These are phyloP conservation scores for Neospora caninum DNA, from an alignment of 169 alveolate genomes.

Conservation along the genomic window DNA sequence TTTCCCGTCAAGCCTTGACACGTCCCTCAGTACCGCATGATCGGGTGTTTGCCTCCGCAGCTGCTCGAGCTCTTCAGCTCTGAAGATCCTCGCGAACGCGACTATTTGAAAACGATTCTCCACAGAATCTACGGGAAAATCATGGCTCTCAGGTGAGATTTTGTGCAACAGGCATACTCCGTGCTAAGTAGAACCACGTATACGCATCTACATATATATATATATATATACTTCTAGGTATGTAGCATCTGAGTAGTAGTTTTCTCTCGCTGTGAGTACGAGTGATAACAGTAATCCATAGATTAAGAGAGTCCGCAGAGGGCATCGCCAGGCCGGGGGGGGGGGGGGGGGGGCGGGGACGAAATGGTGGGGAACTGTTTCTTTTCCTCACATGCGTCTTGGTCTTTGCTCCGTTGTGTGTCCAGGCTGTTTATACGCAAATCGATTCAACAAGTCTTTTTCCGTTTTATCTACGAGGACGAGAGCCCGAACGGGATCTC, in stretches of 20 bases:
- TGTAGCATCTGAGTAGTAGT: no score
- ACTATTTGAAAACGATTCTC: constrained; percentile 93
- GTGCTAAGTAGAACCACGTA: no score
- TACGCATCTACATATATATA: no score
- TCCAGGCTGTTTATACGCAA: constrained; percentile 88
- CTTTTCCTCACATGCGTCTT: not conserved
- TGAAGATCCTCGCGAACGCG: constrained; percentile 96
- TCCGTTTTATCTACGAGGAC: constrained; percentile 91
- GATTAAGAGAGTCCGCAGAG: no score
- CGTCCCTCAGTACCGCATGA: no score
- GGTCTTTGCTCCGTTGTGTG: not conserved
- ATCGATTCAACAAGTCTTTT: constrained; percentile 95
- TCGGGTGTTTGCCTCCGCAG: constrained; percentile 57
- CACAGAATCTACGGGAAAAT: constrained; percentile 89
- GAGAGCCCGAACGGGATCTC: constrained; percentile 95
- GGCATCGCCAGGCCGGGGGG: no score
- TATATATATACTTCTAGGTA: no score
- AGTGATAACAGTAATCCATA: no score
- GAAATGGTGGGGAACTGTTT: no score
- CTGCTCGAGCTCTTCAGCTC: constrained; percentile 89
- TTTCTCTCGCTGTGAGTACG: no score
- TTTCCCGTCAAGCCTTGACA: no score
- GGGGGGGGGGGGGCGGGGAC: no score
- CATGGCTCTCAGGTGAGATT: constrained; percentile 72
- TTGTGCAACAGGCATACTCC: not conserved